Percentiles rank a stretch among this genome's conserved stretches.
These are phyloP conservation scores for Zymoseptoria pseudotritici DNA, from an alignment of 2,329 filamentous ascomycete species.

Conservation along the genomic window DNA sequence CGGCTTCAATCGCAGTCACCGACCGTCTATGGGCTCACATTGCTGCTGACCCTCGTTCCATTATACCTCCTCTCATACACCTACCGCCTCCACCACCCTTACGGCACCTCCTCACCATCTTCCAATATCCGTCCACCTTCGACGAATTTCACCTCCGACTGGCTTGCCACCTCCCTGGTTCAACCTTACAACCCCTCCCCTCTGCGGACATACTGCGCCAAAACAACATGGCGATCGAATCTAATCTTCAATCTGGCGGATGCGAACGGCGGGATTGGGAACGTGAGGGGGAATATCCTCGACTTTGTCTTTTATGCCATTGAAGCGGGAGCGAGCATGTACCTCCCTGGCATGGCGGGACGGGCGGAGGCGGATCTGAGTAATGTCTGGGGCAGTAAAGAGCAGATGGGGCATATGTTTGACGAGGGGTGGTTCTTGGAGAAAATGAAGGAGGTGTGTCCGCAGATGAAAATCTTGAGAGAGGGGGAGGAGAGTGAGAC, in stretches of 20 bases:
- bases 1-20: slow-evolving; percentile 7
- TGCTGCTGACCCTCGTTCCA: slow-evolving; percentile 13
- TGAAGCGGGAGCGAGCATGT: slow-evolving; percentile 36
- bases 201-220: slow-evolving; percentile 28
- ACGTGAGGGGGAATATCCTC: slow-evolving; percentile 9
- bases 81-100: slow-evolving; percentile 14
- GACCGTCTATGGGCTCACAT: slow-evolving; percentile 1
- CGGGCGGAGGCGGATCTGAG: slow-evolving; percentile 12
- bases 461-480: slow-evolving; percentile 22
- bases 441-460: slow-evolving; percentile 18
- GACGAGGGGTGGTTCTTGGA: slow-evolving; percentile 24
- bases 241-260: slow-evolving; percentile 40
- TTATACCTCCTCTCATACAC: slow-evolving; percentile 20
- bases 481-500: slow-evolving; percentile 7
- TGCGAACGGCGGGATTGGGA: slow-evolving; percentile 38
- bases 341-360: slow-evolving; percentile 14
- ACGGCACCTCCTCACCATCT: background rate
- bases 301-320: slow-evolving; percentile 10
- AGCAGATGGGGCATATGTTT: slow-evolving; percentile 21
- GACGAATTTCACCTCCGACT: slow-evolving; percentile 19
- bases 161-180: slow-evolving; percentile 20
- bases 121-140: background rate
- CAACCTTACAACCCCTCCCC: slow-evolving; percentile 19
- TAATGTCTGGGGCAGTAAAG: slow-evolving; percentile 20
- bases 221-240: slow-evolving; percentile 35